phyloP scores from a whole-genome alignment of 805 yeast genomes.

The Candida berthetii region DNA sequence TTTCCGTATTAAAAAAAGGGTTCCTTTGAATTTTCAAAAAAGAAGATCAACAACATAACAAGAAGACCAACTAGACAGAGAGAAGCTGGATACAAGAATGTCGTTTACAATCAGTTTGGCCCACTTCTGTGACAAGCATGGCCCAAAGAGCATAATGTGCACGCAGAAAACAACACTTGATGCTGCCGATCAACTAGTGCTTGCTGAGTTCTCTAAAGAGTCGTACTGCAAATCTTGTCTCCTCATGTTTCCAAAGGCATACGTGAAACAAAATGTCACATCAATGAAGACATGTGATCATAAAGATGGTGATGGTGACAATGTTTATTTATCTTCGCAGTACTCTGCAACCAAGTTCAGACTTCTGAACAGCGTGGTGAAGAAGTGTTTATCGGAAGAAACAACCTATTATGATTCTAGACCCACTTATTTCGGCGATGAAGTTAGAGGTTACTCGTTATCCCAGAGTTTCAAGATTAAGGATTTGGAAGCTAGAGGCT shows the following conservation, averaged over 20 bases:
- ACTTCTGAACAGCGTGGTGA: constrained; percentile 50
- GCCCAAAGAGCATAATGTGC: constrained; percentile 61
- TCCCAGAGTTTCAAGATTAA: constrained; percentile 53
- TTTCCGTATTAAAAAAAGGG: no score
- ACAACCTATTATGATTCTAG: constrained; percentile 50
- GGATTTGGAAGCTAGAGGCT: constrained; percentile 67
- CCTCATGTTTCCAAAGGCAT: constrained; percentile 39
- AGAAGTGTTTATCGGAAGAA: constrained; percentile 63
- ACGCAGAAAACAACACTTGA: constrained; percentile 37
- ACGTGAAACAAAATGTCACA: constrained; percentile 13
- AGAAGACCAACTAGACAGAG: no score
- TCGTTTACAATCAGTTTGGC: constrained; percentile 50
- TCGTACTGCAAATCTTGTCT: constrained; percentile 58
- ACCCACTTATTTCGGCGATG: constrained; percentile 63
- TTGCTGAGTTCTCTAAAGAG: constrained; percentile 36
- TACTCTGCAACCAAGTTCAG: constrained; percentile 53
- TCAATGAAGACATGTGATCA: constrained; percentile 24
- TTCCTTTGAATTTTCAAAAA: no score
- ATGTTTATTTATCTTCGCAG: constrained; percentile 46
- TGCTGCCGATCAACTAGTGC: constrained; percentile 18
- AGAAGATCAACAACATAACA: background rate
- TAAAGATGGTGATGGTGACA: constrained; percentile 6
- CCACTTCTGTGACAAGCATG: constrained; percentile 77
- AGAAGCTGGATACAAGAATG: constrained; percentile 11
- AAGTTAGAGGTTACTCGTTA: constrained; percentile 52